Evolutionary conservation across 2,329 filamentous ascomycete genomes (phyloP).

Genomic region (Thielaviopsis cerberus): DNA sequence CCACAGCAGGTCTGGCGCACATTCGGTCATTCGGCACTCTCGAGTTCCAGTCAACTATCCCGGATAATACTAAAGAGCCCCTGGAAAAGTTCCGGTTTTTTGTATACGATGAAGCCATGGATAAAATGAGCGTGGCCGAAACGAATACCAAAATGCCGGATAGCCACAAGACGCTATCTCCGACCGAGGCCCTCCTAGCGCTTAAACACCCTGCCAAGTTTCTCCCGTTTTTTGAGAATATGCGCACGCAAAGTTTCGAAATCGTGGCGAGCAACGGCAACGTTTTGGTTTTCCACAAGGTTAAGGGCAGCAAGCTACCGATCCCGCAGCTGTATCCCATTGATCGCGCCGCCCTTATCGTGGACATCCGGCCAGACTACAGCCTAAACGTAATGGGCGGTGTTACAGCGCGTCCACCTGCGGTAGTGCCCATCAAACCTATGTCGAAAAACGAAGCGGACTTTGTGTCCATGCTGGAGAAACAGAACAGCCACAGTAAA

Average conservation of each 20-base stretch:
- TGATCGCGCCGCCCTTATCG: background rate
- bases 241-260: slow-evolving; percentile 45
- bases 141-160: slow-evolving; percentile 29
- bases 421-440: background rate
- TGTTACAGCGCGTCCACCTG: slow-evolving; percentile 7
- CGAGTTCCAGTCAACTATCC: background rate
- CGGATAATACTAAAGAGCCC: slow-evolving; percentile 29
- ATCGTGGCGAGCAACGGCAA: slow-evolving; percentile 45
- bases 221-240: slow-evolving; percentile 39
- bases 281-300: slow-evolving; percentile 48
- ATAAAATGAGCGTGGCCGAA: slow-evolving; percentile 40
- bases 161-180: slow-evolving; percentile 19
- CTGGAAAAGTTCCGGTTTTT: slow-evolving; percentile 19
- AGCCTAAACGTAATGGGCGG: background rate
- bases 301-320: slow-evolving; percentile 20
- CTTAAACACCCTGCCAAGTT: slow-evolving; percentile 47
- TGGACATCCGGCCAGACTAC: slow-evolving; percentile 4
- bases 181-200: slow-evolving; percentile 39
- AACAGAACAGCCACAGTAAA: slow-evolving; percentile 1
- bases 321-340: slow-evolving; percentile 1
- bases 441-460: background rate
- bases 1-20: slow-evolving; percentile 1
- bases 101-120: slow-evolving; percentile 44
- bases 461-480: background rate
- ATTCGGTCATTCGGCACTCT: slow-evolving; percentile 16